Evolutionary conservation across 2,329 filamentous ascomycete species (phyloP), one percentile per base, ranked within the genome.

Genomic region (Didymosphaeria variabile): DNA sequence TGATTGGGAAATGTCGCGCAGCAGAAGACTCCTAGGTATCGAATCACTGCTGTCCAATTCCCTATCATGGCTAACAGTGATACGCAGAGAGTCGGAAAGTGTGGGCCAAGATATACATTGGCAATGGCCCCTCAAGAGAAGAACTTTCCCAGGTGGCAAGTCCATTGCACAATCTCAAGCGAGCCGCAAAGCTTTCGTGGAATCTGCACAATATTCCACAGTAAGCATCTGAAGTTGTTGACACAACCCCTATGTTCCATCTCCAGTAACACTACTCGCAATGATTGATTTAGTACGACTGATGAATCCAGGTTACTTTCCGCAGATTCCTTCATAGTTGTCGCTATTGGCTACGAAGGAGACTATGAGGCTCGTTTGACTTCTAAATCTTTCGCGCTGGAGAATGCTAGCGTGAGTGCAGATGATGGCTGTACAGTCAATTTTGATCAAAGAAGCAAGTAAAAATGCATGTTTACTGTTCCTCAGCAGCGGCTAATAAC

Each of bases 41-140:
- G 15, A 12, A 53, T 36, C 29, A n/a, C n/a, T 5, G 9, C 50
- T 38, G 15, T 53, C 21, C 5, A 13, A 53, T 19, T 15, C 9
- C 5, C 4, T 15, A 36, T 34, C n/a, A 21, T 53, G 19, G 5
- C 50, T 53, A 12, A 53, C 29, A 32, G 12, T 12, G 17, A 12
- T n/a, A 36, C 19, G 12, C 10, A 53, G 50, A 53, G 6, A 53
- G 19, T 29, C 36, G 36, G 31, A 53, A 53, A 53, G 50, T 53
- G 9, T 53, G 50, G 29, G 31, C 17, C 31, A 53, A 36, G 29
- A 36, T 53, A 34, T 38, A 53, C 31, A 21, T 53, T 21, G 31
- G 13, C 19, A n/a, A 53, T 34, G 31, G 31, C 31, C 6, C 5
- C 5, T 34, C 31, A 10, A 34, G 31, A 38, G 32, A 19, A 53